Evolutionary conservation across 139 green algal species (phyloP), one percentile per base, ranked within the genome.

Genomic region (Picochlorum sp.): DNA sequence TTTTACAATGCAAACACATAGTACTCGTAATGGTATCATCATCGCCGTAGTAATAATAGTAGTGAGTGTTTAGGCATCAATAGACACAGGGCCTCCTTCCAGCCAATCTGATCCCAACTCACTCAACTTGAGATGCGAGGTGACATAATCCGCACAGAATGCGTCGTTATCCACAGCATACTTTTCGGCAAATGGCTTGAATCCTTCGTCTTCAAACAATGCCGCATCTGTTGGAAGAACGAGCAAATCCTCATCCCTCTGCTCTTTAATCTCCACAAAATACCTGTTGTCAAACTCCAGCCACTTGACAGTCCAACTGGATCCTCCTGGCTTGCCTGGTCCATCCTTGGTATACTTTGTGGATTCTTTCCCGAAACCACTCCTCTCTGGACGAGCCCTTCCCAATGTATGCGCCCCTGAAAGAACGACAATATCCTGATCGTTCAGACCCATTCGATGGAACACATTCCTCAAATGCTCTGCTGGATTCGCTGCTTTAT

Each of bases 221-320:
- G 28, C 73, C 5, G 85, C 81, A 58, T 97, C 91, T 0, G 91
- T 97, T 2, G 72, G 65, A 75, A 97, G 79, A 62, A 95, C 85
- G 28, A 97, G 66, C 68, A 97, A 77, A 1, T 97, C 88, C 0
- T 59, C 70, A 58, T 97, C 86, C 7, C 80, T 67, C 11, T 69
- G 68, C 50, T 80, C 75, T 78, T 91, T 90, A 11, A 90, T 75
- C 24, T 84, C 69, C 68, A 51, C 73, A 72, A 86, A 92, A 79
- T 92, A 93, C 24, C 45, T 73, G 75, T 96, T 97, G 79, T 97
- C 78, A 68, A 96, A 97, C 37, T 78, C 83, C 1, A 96, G 81
- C 89, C 90, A 97, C 51, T 97, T 75, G 15, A 70, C 60, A 2
- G 90, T 97, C 90, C 90, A 97, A 24, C 76, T 88, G 44, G 63